phyloP scores from a whole-genome alignment of 768 basidiomycete genomes.

The Mycena latifolia region DNA sequence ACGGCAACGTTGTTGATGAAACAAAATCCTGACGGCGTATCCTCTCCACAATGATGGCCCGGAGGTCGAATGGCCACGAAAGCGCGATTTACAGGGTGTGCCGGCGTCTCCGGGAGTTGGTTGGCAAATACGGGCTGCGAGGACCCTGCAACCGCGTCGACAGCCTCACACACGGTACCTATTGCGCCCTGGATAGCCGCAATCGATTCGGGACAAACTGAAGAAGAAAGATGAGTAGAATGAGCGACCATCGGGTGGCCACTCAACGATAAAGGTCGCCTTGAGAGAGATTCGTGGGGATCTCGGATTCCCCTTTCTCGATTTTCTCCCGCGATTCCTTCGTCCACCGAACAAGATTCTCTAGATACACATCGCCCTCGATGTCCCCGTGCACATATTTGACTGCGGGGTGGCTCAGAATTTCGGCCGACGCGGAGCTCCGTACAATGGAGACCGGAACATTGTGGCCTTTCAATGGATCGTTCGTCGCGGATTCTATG shows the following conservation, averaged over 20 bases:
- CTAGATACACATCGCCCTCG: constrained; percentile 74
- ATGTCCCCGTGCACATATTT: constrained; percentile 83
- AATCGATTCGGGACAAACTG: constrained; percentile 85
- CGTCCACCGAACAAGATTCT: constrained; percentile 71
- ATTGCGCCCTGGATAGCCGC: constrained; percentile 86
- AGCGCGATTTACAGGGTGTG: constrained; percentile 54
- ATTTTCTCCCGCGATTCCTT: constrained; percentile 73
- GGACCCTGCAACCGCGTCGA: constrained; percentile 71
- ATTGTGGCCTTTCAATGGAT: constrained; percentile 22
- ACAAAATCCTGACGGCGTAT: constrained; percentile 93
- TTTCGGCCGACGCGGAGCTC: constrained; percentile 65
- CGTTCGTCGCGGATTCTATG: constrained; percentile 39
- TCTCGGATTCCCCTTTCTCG: constrained; percentile 74
- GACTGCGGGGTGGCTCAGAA: constrained; percentile 72
- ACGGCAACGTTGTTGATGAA: constrained; percentile 95
- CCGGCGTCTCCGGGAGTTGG: constrained; percentile 12
- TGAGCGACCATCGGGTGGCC: not conserved
- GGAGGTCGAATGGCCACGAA: constrained; percentile 93
- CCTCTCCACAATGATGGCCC: constrained; percentile 95
- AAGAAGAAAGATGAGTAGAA: not conserved
- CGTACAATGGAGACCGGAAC: constrained; percentile 60
- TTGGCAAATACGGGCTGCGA: constrained; percentile 5
- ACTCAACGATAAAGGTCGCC: constrained; percentile 85
- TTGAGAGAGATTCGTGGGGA: constrained; percentile 78
- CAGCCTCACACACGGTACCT: constrained; percentile 89